Percentiles rank a stretch among this genome's conserved stretches.
phyloP scores from a whole-genome alignment of 306 rosid species.

The Arachis hypogaea region DNA sequence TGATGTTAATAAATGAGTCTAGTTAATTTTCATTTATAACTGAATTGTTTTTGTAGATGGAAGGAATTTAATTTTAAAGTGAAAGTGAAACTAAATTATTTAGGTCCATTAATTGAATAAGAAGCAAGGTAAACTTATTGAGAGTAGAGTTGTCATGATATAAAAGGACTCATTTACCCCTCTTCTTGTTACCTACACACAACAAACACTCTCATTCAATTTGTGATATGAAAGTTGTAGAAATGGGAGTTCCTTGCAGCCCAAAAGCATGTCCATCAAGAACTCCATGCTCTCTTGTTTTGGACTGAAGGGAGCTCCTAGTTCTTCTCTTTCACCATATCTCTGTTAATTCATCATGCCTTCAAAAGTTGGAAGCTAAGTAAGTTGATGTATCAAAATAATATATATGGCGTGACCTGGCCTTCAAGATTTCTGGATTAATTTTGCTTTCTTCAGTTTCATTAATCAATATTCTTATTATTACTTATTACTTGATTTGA shows the following conservation, averaged over 20 bases:
- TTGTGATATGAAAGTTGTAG: constrained; percentile 47
- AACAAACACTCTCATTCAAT: constrained; percentile 11
- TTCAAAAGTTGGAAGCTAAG: background rate
- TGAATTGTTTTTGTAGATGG: background rate
- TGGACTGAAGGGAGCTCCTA: constrained; percentile 91
- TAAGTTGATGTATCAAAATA: constrained; percentile 1
- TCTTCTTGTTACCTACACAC: background rate
- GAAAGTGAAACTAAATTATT: constrained; percentile 10
- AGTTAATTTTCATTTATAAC: constrained; percentile 25
- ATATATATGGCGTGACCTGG: no score
- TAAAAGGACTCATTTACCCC: constrained; percentile 26
- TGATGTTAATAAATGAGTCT: constrained; percentile 26
- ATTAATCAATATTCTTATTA: background rate
- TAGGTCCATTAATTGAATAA: constrained; percentile 24
- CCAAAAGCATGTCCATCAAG: constrained; percentile 46
- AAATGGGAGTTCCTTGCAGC: constrained; percentile 66
- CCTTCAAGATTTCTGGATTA: background rate
- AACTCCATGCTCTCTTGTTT: constrained; percentile 37
- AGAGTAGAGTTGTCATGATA: background rate
- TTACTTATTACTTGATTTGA: background rate
- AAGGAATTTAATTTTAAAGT: constrained; percentile 6
- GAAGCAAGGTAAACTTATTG: background rate
- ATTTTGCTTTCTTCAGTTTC: background rate
- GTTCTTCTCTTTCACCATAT: constrained; percentile 55
- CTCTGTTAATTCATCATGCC: constrained; percentile 14